Evolutionary conservation across 495 filamentous ascomycete species (phyloP).

Genomic region (Daldinia vernicosa): DNA sequence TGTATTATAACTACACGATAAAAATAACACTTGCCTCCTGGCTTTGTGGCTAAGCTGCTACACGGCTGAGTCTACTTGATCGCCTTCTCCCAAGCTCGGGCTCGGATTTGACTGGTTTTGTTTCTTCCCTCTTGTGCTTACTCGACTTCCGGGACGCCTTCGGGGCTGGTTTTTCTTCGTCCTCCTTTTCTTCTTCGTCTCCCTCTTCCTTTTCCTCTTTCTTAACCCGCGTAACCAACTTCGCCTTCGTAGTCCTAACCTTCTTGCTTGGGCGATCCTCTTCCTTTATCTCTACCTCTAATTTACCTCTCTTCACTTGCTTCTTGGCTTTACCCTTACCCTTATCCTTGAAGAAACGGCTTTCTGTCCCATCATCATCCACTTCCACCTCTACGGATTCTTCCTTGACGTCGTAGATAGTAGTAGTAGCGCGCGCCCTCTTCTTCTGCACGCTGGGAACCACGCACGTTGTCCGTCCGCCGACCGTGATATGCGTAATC

Average conservation of each 20-base stretch:
- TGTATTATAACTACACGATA: neutral
- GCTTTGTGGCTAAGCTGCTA: neutral
- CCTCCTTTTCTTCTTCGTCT: neutral
- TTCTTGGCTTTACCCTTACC: conserved; percentile 13
- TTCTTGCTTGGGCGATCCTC: conserved; percentile 44
- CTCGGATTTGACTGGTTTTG: conserved; percentile 10
- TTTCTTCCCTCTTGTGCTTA: conserved; percentile 14
- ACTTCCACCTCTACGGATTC: conserved; percentile 36
- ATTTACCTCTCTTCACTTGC: conserved; percentile 1
- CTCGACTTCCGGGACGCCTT: conserved; percentile 14
- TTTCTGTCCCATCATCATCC: conserved; percentile 43
- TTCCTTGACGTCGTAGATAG: conserved; percentile 47
- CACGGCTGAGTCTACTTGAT: conserved; percentile 47
- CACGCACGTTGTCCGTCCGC: conserved; percentile 87
- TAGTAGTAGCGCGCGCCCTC: conserved; percentile 49
- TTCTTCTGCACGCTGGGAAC: conserved; percentile 89
- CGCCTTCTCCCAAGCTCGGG: conserved; percentile 44
- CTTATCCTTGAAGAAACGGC: conserved; percentile 38
- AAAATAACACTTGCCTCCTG: neutral
- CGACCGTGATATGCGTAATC: conserved; percentile 84
- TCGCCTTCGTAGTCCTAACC: conserved; percentile 24
- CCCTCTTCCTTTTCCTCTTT: conserved; percentile 20
- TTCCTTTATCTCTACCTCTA: conserved; percentile 21
- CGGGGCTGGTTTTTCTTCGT: conserved; percentile 10
- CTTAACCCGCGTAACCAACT: conserved; percentile 23